Conservation (phyloP, 768 basidiomycete genomes). For the Serendipita sp. region DNA sequence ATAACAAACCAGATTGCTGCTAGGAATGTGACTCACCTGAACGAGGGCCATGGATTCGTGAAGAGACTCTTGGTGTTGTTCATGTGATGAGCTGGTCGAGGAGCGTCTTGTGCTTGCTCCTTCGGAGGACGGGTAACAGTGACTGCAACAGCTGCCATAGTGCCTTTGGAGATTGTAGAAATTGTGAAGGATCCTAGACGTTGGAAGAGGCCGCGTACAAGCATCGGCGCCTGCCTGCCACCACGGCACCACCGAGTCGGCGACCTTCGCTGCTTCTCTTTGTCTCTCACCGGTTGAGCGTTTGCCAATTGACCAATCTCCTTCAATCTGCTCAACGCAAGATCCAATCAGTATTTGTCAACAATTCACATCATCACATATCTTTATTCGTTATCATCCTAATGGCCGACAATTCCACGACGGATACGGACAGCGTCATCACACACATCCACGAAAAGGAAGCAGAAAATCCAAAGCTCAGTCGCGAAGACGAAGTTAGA, state of each 20-base stretch:
- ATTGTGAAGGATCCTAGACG: no score
- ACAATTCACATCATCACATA: neutral
- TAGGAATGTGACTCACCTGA: neutral
- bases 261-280: no score
- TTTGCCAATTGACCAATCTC: no score
- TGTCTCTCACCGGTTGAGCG: no score
- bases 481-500: constrained; percentile 12
- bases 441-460: constrained; percentile 14
- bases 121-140: neutral
- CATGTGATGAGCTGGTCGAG: neutral
- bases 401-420: neutral
- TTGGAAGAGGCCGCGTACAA: no score
- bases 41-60: constrained; percentile 3
- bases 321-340: neutral
- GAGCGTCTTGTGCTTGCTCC: neutral
- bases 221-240: no score
- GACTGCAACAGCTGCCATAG: neutral
- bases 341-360: neutral
- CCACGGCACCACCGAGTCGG: no score
- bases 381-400: neutral
- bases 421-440: constrained; percentile 13
- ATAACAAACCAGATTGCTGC: no score
- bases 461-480: constrained; percentile 11
- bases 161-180: neutral
- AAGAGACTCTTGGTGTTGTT: constrained; percentile 5